Conservation (phyloP, 2,329 filamentous ascomycete genomes). For the Pestalotiopsis fici region DNA sequence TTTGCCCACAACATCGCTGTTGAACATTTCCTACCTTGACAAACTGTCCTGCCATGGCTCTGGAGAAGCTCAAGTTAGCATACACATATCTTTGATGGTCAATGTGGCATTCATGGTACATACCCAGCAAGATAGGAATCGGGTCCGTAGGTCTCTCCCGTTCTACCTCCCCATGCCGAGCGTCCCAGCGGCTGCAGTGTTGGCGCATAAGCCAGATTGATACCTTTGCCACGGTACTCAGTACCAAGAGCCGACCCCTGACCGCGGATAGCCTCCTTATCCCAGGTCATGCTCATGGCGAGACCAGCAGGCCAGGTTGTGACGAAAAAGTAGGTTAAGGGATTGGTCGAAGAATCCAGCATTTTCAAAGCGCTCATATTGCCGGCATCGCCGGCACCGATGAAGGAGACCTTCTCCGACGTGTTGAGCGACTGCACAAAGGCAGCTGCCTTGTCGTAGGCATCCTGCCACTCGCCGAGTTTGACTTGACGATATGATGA, state of each 20-base stretch:
- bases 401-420: not conserved
- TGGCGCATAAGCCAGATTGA: conserved; percentile 15
- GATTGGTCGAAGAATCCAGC: not conserved
- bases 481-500: not conserved
- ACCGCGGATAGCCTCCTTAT: conserved; percentile 13
- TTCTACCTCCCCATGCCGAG: not conserved
- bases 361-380: conserved; percentile 15
- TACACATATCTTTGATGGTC: no score
- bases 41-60: not conserved
- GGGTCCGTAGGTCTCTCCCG: not conserved
- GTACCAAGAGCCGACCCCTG: conserved; percentile 16
- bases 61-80: no score
- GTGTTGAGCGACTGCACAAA: not conserved
- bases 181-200: conserved; percentile 10
- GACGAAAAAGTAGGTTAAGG: conserved; percentile 13
- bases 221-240: conserved; percentile 16
- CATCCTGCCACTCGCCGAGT: not conserved
- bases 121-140: not conserved
- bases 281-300: conserved; percentile 19
- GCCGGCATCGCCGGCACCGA: conserved; percentile 8
- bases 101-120: no score
- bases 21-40: not conserved
- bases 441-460: not conserved
- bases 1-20: not conserved
- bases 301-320: conserved; percentile 15